Percentiles rank a stretch among this genome's conserved stretches.
Conservation (phyloP, 2,329 filamentous ascomycete species). For the Microascus cirrosus region DNA sequence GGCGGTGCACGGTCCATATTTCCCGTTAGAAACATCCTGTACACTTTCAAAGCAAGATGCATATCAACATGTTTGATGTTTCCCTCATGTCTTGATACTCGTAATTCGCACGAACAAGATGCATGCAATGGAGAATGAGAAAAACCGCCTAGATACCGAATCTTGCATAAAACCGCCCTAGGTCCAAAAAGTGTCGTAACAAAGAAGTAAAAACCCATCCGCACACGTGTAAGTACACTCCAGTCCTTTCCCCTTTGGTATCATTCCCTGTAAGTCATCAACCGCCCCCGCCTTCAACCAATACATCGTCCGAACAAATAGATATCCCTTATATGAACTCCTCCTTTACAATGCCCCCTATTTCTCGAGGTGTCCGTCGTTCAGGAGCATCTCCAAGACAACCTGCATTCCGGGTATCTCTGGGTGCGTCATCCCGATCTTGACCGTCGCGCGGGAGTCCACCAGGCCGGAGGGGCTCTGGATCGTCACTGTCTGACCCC, state of each 20-base stretch:
- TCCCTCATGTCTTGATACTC: no score
- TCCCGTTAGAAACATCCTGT: no score
- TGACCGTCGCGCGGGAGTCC: conserved; percentile 59
- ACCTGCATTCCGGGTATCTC: conserved; percentile 76
- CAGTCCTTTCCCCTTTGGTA: background rate
- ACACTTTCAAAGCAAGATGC: background rate
- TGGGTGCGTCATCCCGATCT: conserved; percentile 92
- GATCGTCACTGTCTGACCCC: conserved; percentile 5
- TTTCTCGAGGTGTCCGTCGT: conserved; percentile 63
- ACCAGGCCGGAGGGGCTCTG: conserved; percentile 3
- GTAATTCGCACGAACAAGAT: background rate
- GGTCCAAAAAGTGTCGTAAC: background rate
- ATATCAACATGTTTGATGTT: background rate
- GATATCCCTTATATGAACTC: background rate
- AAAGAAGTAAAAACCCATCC: background rate
- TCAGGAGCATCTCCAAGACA: conserved; percentile 83
- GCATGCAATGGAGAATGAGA: background rate
- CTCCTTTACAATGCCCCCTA: conserved; percentile 7
- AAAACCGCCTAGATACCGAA: no score
- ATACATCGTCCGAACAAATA: background rate
- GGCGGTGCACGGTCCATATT: no score
- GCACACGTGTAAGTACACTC: background rate
- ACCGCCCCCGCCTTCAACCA: background rate
- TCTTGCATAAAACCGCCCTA: background rate
- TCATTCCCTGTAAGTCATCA: background rate